Base-by-base conservation (phyloP, 1,284 basidiomycete species). In the Naganishia albida region DNA sequence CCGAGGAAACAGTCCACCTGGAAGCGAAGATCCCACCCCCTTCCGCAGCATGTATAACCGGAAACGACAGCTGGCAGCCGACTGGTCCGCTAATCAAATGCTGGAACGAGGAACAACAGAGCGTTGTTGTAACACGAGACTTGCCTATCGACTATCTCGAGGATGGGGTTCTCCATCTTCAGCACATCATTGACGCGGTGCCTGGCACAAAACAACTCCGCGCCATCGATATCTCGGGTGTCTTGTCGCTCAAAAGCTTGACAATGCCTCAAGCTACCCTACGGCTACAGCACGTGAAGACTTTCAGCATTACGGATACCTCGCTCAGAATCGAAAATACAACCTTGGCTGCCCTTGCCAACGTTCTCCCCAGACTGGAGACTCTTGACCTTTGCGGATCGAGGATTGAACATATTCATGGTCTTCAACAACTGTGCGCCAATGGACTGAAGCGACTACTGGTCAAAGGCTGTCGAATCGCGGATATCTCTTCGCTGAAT, bases 311-410 rank as follows among this genome's bases (percentile, higher is more conserved):
- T 42, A 56, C 48, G 4, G n/a, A 65, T 42, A 63, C 63, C 16
- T 52, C 64, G 16, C 42, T 68, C 10, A 39, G 23, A 20, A 49
- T 59, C 25, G 43, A 52, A 15, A 12, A 51, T 2, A 34, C 10
- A n/a, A 38, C 51, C 0, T 53, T 68, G 34, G 18, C 25, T 16
- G 25, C 34, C 8, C 20, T 65, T 2, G 52, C 63, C n/a, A 16
- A 30, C 28, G 38, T 12, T 7, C 43, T 68, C 46, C 67, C 67
- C 0, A 13, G 40, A 10, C 25, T 68, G 49, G 53, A 63, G 23
- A 54, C 62, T 2, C 64, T 68, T 2, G 53, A 68, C 42, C 40
- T 68, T 13, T 52, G 56, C 46, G 67, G 67, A 16, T 65, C 56
- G 18, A 43, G 65, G 23, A 52, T 68, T 6, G 30, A 52, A 25